Percentiles rank a stretch among this genome's conserved stretches.
These are phyloP conservation scores for Ricinus communis DNA, from an alignment of 345 rosid species.

Conservation along the genomic window DNA sequence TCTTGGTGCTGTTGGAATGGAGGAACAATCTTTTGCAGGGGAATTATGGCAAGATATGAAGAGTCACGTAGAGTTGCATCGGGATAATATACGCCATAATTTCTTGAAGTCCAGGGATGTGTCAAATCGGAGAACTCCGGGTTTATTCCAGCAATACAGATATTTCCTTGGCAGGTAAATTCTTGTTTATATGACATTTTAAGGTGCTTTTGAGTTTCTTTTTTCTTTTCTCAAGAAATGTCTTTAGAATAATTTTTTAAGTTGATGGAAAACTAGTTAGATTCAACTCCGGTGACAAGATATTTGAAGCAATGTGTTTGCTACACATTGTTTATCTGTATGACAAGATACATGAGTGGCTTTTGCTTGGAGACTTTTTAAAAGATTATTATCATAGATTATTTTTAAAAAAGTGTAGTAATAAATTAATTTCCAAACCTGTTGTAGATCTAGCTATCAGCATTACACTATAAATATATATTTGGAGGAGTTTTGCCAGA, in stretches of 20 bases:
- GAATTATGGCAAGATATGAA: conserved; percentile 88
- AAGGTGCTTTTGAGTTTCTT: not conserved
- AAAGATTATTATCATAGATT: not conserved
- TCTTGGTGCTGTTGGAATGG: conserved; percentile 23
- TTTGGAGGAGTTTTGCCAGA: not conserved
- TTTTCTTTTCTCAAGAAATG: not conserved
- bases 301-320: not conserved
- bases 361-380: not conserved
- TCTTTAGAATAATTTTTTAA: not conserved
- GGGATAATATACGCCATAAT: conserved; percentile 65
- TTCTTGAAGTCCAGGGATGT: conserved; percentile 63
- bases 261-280: not conserved
- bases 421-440: not conserved
- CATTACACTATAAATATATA: not conserved
- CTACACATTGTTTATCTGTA: not conserved
- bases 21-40: conserved; percentile 66
- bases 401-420: not conserved
- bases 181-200: not conserved
- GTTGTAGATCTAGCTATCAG: not conserved
- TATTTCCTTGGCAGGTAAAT: conserved; percentile 83
- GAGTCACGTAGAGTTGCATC: conserved; percentile 55
- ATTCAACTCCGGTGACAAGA: not conserved
- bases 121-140: conserved; percentile 69
- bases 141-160: conserved; percentile 60
- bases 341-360: not conserved